Evolutionary conservation across 257 asterid species (phyloP).

Genomic region (Nicotiana obtusifolia): DNA sequence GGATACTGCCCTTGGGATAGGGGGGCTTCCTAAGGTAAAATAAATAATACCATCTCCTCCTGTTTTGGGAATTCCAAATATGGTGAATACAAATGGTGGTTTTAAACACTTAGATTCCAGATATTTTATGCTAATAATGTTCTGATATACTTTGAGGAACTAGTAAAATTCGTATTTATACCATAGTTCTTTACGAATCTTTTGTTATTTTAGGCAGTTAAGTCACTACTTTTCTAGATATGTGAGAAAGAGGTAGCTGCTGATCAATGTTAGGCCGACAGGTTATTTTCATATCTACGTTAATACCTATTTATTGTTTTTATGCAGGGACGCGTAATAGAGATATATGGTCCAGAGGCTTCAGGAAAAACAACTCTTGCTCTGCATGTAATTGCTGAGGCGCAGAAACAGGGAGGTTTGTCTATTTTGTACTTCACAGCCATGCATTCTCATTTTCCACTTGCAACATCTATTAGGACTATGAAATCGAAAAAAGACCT

Average conservation of each 20-base stretch:
- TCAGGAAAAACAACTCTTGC: conserved; percentile 98
- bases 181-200: neutral
- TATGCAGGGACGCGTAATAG: conserved; percentile 85
- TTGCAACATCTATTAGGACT: neutral
- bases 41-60: neutral
- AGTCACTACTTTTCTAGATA: neutral
- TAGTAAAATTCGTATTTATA: neutral
- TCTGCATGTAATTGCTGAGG: conserved; percentile 91
- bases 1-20: conserved; percentile 82
- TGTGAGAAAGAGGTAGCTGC: neutral
- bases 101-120: neutral
- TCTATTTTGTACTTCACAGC: neutral
- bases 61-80: neutral
- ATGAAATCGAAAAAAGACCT: neutral
- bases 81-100: neutral
- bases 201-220: neutral
- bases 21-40: conserved; percentile 88
- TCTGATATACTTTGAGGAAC: neutral
- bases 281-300: conserved; percentile 1
- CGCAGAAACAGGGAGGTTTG: conserved; percentile 92
- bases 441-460: conserved; percentile 5
- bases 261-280: neutral
- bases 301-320: neutral
- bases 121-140: neutral
- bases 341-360: conserved; percentile 97